phyloP scores from a whole-genome alignment of 805 yeast genomes.

The Yarrowia sp. region DNA sequence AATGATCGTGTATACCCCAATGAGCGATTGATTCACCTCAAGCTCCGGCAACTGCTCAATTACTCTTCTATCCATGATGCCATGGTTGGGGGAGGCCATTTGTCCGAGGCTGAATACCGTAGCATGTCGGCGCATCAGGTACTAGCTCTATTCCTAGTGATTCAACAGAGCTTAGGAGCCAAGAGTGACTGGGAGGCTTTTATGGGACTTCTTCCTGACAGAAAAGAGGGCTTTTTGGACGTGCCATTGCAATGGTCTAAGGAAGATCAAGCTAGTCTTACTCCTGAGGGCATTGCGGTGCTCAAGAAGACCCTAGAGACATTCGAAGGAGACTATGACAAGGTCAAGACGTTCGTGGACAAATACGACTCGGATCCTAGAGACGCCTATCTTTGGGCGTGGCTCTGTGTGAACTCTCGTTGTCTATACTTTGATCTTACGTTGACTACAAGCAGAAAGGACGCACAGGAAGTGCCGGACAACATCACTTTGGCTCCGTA shows the following conservation, averaged over 20 bases:
- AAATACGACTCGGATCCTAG: slow-evolving; percentile 7
- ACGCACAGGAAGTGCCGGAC: slow-evolving; percentile 42
- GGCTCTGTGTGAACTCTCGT: slow-evolving; percentile 89
- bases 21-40: slow-evolving; percentile 21
- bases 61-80: not conserved
- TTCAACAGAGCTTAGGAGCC: not conserved
- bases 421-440: slow-evolving; percentile 71
- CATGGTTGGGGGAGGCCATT: not conserved
- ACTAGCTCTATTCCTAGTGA: slow-evolving; percentile 13
- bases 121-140: slow-evolving; percentile 22
- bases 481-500: slow-evolving; percentile 89
- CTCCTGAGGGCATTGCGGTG: slow-evolving; percentile 1
- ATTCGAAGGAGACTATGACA: slow-evolving; percentile 3
- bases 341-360: not conserved
- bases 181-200: slow-evolving; percentile 12
- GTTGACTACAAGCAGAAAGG: slow-evolving; percentile 46
- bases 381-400: slow-evolving; percentile 49
- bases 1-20: slow-evolving; percentile 17
- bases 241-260: slow-evolving; percentile 4
- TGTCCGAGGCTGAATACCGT: slow-evolving; percentile 10
- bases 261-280: not conserved
- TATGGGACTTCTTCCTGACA: slow-evolving; percentile 4
- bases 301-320: not conserved
- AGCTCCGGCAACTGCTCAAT: slow-evolving; percentile 24
- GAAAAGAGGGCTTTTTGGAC: not conserved